These are phyloP conservation scores for Tuber calosporum DNA, from an alignment of 495 filamentous ascomycete species.

Conservation along the genomic window DNA sequence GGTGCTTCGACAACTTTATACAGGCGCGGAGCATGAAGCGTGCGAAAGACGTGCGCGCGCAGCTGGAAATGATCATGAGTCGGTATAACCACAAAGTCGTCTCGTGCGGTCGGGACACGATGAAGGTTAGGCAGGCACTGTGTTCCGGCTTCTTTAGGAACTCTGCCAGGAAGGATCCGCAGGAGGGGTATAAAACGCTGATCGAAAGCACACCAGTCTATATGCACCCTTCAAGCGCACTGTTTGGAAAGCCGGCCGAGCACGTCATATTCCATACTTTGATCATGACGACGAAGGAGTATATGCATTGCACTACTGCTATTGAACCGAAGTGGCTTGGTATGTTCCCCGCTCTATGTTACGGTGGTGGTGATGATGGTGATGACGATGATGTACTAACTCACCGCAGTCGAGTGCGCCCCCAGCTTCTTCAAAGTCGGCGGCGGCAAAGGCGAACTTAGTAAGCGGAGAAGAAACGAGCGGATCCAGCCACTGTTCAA, in stretches of 20 bases:
- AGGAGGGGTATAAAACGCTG: conserved; percentile 93
- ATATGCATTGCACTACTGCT: conserved; percentile 85
- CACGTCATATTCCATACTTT: conserved; percentile 88
- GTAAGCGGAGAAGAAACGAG: conserved; percentile 88
- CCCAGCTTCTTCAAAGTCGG: conserved; percentile 99
- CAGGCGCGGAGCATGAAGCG: conserved; percentile 80
- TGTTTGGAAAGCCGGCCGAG: conserved; percentile 93
- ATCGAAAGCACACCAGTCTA: conserved; percentile 92
- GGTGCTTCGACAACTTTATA: conserved; percentile 98
- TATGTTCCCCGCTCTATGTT: conserved; percentile 31
- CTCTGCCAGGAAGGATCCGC: conserved; percentile 86
- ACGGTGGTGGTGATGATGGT: too few species aligned
- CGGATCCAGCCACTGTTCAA: conserved; percentile 92
- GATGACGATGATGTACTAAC: conserved; percentile 11
- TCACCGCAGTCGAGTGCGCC: conserved; percentile 65
- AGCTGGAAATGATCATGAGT: conserved; percentile 87
- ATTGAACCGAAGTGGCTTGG: conserved; percentile 84
- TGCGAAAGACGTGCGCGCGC: conserved; percentile 83
- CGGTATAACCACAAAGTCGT: conserved; percentile 73
- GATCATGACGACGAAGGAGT: conserved; percentile 90
- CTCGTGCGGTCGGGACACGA: conserved; percentile 77
- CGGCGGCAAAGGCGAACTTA: conserved; percentile 68
- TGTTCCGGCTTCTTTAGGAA: conserved; percentile 96
- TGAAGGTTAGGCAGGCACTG: conserved; percentile 81
- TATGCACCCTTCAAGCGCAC: conserved; percentile 78